These are phyloP conservation scores for Aspergillus cejpii DNA, from an alignment of 2,329 filamentous ascomycete species.

Conservation along the genomic window DNA sequence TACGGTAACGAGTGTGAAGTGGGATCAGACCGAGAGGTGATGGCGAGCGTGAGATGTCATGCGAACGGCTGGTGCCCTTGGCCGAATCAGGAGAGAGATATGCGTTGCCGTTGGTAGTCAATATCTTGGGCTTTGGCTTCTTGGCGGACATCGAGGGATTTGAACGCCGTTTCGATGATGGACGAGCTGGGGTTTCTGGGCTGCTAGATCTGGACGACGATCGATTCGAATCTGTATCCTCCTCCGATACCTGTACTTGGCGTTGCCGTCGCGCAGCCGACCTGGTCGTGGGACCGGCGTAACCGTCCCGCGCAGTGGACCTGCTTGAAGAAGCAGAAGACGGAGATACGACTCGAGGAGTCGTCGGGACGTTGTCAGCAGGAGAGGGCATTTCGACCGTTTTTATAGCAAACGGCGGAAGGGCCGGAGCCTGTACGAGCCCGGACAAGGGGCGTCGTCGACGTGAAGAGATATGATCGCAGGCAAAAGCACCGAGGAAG, in stretches of 20 bases:
- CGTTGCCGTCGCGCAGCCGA: constrained; percentile 58
- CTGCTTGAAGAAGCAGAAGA: constrained; percentile 62
- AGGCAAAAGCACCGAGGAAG: constrained; percentile 21
- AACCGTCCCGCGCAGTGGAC: constrained; percentile 49
- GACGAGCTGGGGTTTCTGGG: constrained; percentile 25
- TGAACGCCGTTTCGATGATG: constrained; percentile 42
- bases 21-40: constrained; percentile 91
- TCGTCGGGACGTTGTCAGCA: constrained; percentile 60
- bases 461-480: constrained; percentile 12
- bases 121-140: constrained; percentile 36
- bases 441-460: constrained; percentile 23
- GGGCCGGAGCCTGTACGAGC: constrained; percentile 28
- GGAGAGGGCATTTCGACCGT: constrained; percentile 39
- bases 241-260: constrained; percentile 44
- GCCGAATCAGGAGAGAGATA: constrained; percentile 35
- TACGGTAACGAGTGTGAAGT: constrained; percentile 85
- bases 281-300: constrained; percentile 69
- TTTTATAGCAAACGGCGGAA: constrained; percentile 45
- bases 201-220: constrained; percentile 59
- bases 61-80: constrained; percentile 63
- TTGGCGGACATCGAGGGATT: constrained; percentile 38
- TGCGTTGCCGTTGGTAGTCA: constrained; percentile 31
- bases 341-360: constrained; percentile 82
- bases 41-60: constrained; percentile 82
- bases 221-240: constrained; percentile 48